A percentile compares a stretch with the other conserved stretches of the same genome.
Conservation (phyloP, 768 basidiomycete genomes). For the Leccinum aurantiacum region DNA sequence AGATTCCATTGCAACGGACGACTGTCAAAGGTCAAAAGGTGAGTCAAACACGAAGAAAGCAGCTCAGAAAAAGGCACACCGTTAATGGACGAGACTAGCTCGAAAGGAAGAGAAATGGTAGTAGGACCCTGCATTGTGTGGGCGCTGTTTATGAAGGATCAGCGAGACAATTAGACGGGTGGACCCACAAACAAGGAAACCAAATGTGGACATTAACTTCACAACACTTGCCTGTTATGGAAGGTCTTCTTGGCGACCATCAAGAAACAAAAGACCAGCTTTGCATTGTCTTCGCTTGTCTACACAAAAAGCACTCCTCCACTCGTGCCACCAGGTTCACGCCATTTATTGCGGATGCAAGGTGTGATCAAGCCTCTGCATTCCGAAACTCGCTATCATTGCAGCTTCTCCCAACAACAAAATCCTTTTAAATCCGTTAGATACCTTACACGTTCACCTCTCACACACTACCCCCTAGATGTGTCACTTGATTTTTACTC, state of each 20-base stretch:
- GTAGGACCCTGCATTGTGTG: background rate
- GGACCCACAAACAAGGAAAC: conserved; percentile 24
- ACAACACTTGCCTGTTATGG: conserved; percentile 29
- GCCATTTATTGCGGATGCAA: background rate
- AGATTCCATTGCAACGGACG: conserved; percentile 14
- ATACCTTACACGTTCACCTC: background rate
- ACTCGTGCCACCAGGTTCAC: too few species aligned
- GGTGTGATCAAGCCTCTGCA: background rate
- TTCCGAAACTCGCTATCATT: background rate
- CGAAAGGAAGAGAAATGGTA: background rate
- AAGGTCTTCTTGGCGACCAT: background rate
- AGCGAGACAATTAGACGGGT: conserved; percentile 20
- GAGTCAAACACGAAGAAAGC: conserved; percentile 2
- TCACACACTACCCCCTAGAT: background rate
- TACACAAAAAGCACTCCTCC: background rate
- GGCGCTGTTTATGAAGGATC: conserved; percentile 16
- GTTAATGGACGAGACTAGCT: background rate
- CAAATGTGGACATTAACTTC: conserved; percentile 17
- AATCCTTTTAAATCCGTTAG: background rate
- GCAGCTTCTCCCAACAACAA: background rate
- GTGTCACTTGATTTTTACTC: background rate
- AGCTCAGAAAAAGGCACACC: conserved; percentile 6
- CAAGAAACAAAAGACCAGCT: background rate
- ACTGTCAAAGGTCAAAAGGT: conserved; percentile 9
- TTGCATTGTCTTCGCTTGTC: background rate